phyloP scores from a whole-genome alignment of 1,139 yeast species.

The Blastobotrys illinoisensis region DNA sequence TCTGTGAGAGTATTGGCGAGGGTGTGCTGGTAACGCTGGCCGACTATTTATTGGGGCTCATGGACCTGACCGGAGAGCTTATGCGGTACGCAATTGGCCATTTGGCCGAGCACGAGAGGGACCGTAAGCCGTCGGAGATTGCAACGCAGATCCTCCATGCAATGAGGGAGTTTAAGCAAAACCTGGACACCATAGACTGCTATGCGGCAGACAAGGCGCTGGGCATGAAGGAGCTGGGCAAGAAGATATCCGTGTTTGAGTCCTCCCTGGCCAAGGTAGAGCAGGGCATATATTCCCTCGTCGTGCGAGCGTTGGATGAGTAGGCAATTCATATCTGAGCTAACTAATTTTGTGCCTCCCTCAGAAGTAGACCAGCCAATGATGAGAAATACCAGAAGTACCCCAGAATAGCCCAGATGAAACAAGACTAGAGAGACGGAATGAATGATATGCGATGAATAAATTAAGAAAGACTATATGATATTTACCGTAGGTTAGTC shows the following conservation, averaged over 20 bases:
- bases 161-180: slow-evolving; percentile 15
- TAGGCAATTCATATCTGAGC: no score
- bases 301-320: slow-evolving; percentile 10
- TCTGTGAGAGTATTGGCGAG: slow-evolving; percentile 10
- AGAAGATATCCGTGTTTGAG: slow-evolving; percentile 21
- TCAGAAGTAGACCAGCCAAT: no score
- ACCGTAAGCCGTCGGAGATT: slow-evolving; percentile 14
- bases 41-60: slow-evolving; percentile 39
- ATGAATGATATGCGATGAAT: not conserved
- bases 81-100: slow-evolving; percentile 37
- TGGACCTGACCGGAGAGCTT: slow-evolving; percentile 42
- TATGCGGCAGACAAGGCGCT: slow-evolving; percentile 5
- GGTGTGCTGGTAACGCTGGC: slow-evolving; percentile 15
- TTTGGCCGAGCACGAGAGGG: slow-evolving; percentile 7
- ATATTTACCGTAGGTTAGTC: not conserved
- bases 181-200: slow-evolving; percentile 5
- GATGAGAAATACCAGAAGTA: no score
- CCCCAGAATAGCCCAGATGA: no score
- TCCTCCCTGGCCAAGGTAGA: slow-evolving; percentile 23
- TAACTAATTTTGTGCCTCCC: no score
- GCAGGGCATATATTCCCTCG: slow-evolving; percentile 18
- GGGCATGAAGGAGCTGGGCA: slow-evolving; percentile 15
- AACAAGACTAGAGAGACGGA: no score
- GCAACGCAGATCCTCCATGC: slow-evolving; percentile 15
- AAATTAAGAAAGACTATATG: not conserved